Conservation (phyloP, 2,329 filamentous ascomycete species). For the Fusarium piperis region DNA sequence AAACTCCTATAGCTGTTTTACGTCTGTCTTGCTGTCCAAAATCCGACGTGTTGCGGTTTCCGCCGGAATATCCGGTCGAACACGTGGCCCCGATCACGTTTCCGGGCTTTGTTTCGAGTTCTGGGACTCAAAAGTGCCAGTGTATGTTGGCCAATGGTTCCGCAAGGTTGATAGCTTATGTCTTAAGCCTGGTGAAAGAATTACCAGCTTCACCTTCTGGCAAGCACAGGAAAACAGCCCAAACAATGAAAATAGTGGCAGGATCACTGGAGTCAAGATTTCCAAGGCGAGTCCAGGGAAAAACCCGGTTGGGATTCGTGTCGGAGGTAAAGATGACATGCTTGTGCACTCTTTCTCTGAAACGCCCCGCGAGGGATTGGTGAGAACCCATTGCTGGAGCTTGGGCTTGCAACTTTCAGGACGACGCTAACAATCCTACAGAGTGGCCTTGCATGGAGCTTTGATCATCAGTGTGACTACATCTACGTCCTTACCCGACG, state of each 20-base stretch:
- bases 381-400: background rate
- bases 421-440: background rate
- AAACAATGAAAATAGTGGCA: background rate
- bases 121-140: background rate
- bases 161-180: background rate
- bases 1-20: background rate
- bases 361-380: conserved; percentile 2
- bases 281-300: too few species aligned
- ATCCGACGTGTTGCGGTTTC: background rate
- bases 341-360: background rate
- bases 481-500: background rate
- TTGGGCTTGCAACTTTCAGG: background rate
- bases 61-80: background rate
- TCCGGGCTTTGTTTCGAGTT: conserved; percentile 14
- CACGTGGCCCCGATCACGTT: background rate
- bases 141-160: conserved; percentile 14
- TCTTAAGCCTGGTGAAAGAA: background rate
- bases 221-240: background rate
- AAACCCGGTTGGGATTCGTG: too few species aligned
- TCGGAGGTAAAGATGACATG: background rate
- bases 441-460: background rate
- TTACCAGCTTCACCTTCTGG: background rate
- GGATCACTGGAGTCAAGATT: background rate
- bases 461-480: background rate
- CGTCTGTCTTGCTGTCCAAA: background rate